phyloP scores from a whole-genome alignment of 306 rosid genomes.

The Albizia julibrissin region DNA sequence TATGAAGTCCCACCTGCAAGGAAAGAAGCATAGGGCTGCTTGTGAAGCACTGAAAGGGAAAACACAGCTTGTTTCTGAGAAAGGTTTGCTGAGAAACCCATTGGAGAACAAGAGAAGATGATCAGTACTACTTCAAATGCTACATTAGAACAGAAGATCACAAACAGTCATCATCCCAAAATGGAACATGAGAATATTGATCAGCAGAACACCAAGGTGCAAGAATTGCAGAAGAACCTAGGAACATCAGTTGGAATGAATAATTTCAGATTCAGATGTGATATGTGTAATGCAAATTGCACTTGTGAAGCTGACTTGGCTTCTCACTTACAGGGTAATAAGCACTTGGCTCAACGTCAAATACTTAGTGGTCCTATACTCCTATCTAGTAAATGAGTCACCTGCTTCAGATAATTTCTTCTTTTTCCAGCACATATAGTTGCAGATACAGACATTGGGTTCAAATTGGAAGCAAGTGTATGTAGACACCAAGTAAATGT shows the following conservation, averaged over 20 bases:
- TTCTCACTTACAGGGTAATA: background rate
- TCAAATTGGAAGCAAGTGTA: too few species aligned
- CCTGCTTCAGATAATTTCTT: too few species aligned
- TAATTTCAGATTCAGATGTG: background rate
- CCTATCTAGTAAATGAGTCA: background rate
- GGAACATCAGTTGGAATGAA: background rate
- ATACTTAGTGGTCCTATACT: background rate
- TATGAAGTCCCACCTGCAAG: conserved; percentile 35
- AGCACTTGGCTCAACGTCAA: background rate
- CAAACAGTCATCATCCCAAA: background rate
- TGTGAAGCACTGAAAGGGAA: conserved; percentile 40
- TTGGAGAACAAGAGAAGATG: conserved; percentile 25
- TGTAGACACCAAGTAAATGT: too few species aligned
- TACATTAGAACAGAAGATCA: conserved; percentile 21
- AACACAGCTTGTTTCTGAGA: background rate
- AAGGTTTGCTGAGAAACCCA: conserved; percentile 7
- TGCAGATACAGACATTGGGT: too few species aligned
- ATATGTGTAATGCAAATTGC: background rate
- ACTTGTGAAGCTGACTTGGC: background rate
- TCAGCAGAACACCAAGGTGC: too few species aligned
- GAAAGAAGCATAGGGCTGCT: conserved; percentile 40
- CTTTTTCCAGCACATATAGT: too few species aligned
- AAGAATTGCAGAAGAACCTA: background rate
- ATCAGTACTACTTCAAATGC: background rate
- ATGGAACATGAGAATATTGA: too few species aligned